A percentile compares a stretch with the other conserved stretches of the same genome.
These are phyloP conservation scores for Aquilaria agallochum DNA, from an alignment of 441 rosid species.

Conservation along the genomic window DNA sequence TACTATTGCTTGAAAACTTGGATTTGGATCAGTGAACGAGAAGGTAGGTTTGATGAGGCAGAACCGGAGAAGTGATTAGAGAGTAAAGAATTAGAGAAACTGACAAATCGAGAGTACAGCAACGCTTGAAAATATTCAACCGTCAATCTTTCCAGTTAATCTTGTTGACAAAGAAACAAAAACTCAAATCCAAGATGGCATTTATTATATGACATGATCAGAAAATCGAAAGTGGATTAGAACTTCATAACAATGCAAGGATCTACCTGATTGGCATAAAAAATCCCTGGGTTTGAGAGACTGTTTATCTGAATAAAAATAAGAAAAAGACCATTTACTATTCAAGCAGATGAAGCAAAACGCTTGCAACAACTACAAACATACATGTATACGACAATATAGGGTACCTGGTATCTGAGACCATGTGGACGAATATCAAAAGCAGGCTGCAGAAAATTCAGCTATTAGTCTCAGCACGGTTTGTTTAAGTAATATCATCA, in stretches of 20 bases:
- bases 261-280: constrained; percentile 79
- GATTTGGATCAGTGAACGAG: too few relatives aligned
- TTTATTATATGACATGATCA: too few relatives aligned
- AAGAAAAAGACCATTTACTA: constrained; percentile 9
- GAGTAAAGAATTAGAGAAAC: too few relatives aligned
- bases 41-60: too few relatives aligned
- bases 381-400: constrained; percentile 7
- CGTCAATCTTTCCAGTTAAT: too few relatives aligned
- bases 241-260: not conserved
- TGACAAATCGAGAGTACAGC: too few relatives aligned
- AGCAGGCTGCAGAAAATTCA: constrained; percentile 61
- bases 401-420: constrained; percentile 60
- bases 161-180: too few relatives aligned
- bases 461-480: constrained; percentile 8
- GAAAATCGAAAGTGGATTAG: too few relatives aligned
- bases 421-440: constrained; percentile 49
- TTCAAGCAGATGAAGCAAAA: constrained; percentile 2
- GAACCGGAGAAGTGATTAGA: too few relatives aligned
- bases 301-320: constrained; percentile 51
- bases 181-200: too few relatives aligned
- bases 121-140: too few relatives aligned
- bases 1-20: too few relatives aligned
- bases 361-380: constrained; percentile 2
- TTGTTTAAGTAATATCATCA: not conserved
- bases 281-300: constrained; percentile 79